Base-by-base conservation (phyloP, 106 monocot genomes). In the Chionographis japonica region DNA sequence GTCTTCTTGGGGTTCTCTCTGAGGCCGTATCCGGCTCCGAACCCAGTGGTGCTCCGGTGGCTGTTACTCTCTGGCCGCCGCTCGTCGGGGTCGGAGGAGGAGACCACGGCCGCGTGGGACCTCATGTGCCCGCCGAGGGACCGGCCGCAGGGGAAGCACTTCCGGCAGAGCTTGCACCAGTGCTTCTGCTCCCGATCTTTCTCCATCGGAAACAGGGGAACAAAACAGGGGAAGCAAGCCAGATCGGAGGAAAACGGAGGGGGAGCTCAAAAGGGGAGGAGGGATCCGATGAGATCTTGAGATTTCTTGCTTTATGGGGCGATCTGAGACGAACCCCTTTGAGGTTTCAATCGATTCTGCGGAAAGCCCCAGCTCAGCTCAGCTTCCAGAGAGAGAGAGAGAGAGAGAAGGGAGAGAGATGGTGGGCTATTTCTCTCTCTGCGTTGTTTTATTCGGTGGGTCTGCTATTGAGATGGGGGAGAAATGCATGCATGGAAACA, bases 121-220 rank as follows among this genome's bases (percentile, higher is more conserved):
- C 85, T 73, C 89, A 89, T 85, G 79, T 89, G 85, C 3, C 89
- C 79, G 18, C 82, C 85, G 6, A 89, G 74, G 1, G 89, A 81
- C 36, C 77, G 73, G 65, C 85, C 77, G 37, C 61, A 72, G 15
- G 70, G 65, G 75, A 89, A 89, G 8, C 63, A 52, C 62, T 73
- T 85, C 52, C 50, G 11, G 58, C 85, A 82, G 56, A 76, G 20
- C 72, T 63, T 85, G 73, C 79, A 85, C 3, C 52, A 0, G 38
- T 81, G 88, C 72, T 68, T 76, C 61, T 52, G 12, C 41, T 52
- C 58, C n/a, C 50, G 19, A 49, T 18, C 8, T 35, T 20, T 10
- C 10, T 66, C 63, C 12, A 38, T 56, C 37, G 55, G 12, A 68
- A 54, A 41, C 4, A 42, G 40, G 9, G 19, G 41, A 14, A 19